Percentiles rank a stretch among this genome's conserved stretches.
Evolutionary conservation across 140 eudicot genomes (phyloP).

Genomic region (Bidens hawaiensis): DNA sequence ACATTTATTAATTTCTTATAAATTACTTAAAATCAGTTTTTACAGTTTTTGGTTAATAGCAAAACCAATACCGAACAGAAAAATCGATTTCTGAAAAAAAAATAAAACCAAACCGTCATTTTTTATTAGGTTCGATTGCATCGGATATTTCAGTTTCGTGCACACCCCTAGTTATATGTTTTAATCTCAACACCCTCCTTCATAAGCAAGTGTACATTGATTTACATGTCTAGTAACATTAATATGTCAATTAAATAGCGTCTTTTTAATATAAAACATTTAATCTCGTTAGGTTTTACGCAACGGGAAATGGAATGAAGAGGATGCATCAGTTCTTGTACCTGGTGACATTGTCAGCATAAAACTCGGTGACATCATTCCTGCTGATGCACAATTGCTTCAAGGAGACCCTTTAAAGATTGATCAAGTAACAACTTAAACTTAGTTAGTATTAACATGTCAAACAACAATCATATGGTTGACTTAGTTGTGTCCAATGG

Average conservation of each 20-base stretch:
- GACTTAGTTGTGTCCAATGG: neutral
- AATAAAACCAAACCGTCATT: no score
- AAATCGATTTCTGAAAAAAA: no score
- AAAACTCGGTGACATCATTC: slow-evolving; percentile 59
- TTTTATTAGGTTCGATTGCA: no score
- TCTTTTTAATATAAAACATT: neutral
- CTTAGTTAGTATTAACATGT: neutral
- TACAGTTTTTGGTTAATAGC: no score
- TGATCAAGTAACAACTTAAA: slow-evolving; percentile 45
- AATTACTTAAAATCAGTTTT: no score
- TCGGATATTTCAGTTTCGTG: no score
- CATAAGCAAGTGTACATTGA: neutral
- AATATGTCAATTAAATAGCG: neutral
- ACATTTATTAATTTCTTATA: no score
- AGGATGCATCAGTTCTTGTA: slow-evolving; percentile 52
- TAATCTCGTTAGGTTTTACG: slow-evolving; percentile 38
- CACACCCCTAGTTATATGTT: no score
- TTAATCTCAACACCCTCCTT: neutral
- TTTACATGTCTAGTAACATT: neutral
- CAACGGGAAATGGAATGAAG: slow-evolving; percentile 57
- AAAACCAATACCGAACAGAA: no score
- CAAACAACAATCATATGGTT: neutral
- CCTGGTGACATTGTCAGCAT: slow-evolving; percentile 66
- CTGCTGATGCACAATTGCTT: slow-evolving; percentile 72
- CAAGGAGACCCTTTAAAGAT: slow-evolving; percentile 64